These are phyloP conservation scores for Malassezia nana DNA, from an alignment of 1,284 basidiomycete species.

Conservation along the genomic window DNA sequence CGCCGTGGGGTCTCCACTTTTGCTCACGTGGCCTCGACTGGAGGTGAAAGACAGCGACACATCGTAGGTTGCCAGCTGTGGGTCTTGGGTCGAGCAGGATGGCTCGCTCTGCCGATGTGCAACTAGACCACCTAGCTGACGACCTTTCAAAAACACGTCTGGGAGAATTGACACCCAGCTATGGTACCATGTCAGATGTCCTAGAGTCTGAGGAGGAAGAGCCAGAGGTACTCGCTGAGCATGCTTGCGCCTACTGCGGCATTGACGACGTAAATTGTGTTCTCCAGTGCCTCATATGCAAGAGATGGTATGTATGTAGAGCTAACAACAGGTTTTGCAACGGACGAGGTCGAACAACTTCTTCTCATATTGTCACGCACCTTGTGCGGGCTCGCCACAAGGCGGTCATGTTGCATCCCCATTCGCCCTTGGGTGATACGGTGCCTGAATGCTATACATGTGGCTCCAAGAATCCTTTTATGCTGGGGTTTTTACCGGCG, in stretches of 20 bases:
- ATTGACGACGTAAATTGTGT: slow-evolving; percentile 95
- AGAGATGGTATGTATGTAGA: slow-evolving; percentile 56
- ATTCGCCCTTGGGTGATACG: slow-evolving; percentile 89
- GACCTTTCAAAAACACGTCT: neutral
- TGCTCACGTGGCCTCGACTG: slow-evolving; percentile 4
- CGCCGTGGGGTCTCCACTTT: slow-evolving; percentile 1
- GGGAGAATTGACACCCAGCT: slow-evolving; percentile 47
- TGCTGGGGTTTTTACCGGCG: slow-evolving; percentile 97
- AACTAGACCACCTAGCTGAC: neutral
- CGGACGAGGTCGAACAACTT: slow-evolving; percentile 93
- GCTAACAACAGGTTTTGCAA: slow-evolving; percentile 74
- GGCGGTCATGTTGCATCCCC: slow-evolving; percentile 90
- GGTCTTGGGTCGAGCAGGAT: neutral
- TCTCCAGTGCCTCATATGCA: slow-evolving; percentile 88
- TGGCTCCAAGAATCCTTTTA: slow-evolving; percentile 98
- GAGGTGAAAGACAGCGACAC: slow-evolving; percentile 54
- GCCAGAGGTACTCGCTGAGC: slow-evolving; percentile 53
- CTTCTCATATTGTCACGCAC: slow-evolving; percentile 91
- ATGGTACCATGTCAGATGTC: slow-evolving; percentile 53
- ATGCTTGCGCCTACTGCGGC: slow-evolving; percentile 65
- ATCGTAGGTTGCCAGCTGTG: slow-evolving; percentile 51
- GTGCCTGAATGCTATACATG: slow-evolving; percentile 93
- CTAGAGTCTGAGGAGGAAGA: slow-evolving; percentile 54
- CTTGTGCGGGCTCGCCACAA: slow-evolving; percentile 98
- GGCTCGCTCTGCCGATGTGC: neutral